Base-by-base conservation (phyloP, 2,329 filamentous ascomycete species). In the Aspergillus hiratsukae region DNA sequence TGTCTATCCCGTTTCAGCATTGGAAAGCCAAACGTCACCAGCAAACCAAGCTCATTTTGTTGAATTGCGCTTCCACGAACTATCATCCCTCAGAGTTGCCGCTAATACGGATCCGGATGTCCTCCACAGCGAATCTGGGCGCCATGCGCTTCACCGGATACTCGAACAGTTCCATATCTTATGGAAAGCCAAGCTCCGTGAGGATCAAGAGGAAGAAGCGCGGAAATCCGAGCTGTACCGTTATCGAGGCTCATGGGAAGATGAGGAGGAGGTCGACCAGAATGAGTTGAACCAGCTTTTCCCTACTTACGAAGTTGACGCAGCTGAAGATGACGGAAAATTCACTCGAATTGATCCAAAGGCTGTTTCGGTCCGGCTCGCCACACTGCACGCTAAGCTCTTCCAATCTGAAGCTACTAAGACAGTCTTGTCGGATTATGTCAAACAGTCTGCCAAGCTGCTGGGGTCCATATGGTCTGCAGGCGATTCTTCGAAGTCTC, bases 221-320 rank as follows among this genome's bases (percentile, higher is more conserved):
- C 82, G 84, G 28, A 89, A 88, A 59, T 85, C 83, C 4, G 91
- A 89, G 60, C 74, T 96, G 41, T 99, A 96, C 73, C 87, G 86
- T 21, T 97, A 94, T 75, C 85, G 86, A 60, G 93, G 92, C 31
- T 87, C 86, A 41, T 77, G 84, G 41, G 88, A 92, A 58, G 87
- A 92, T 49, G 85, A 90, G 61, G 88, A 95, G 55, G 87, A 89
- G 64, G 78, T 83, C 9, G 85, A 91, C 52, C 83, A 87, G 60
- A 83, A 88, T 54, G 89, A 94, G 61, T 87, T 96, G 61, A 81
- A 87, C 21, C 83, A 88, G 61, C 77, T 97, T 6, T 97, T 97
- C 76, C 93, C 93, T 1, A 84, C 83, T 4, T 95, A 86, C 61
- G 86, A 89, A 14, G 80, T 82, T 1, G 80, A 81, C 1, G 71